A percentile compares a stretch with the other conserved stretches of the same genome.
phyloP scores from a whole-genome alignment of 352 stramenopile species.

The Pythium grandisporangium region DNA sequence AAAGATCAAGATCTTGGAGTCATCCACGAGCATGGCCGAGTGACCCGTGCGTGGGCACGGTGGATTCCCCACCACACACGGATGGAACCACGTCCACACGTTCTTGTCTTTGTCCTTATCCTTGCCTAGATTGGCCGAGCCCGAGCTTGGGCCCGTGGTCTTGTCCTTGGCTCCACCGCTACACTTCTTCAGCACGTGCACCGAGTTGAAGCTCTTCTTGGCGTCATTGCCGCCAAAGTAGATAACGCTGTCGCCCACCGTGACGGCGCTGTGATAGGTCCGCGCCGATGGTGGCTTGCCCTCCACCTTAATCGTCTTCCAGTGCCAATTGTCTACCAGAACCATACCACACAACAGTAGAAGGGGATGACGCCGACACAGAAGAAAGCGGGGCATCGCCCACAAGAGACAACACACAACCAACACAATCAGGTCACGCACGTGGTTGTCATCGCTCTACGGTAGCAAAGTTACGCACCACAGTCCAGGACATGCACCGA shows the following conservation, averaged over 20 bases:
- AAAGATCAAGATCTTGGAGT: conserved; percentile 86
- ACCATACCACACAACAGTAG: no score
- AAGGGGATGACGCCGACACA: no score
- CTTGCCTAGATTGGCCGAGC: no score
- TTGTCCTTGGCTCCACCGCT: no score
- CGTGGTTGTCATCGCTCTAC: no score
- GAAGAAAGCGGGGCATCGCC: no score
- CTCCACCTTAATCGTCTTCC: conserved; percentile 80
- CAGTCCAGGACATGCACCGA: conserved; percentile 70
- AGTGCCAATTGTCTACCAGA: conserved; percentile 89
- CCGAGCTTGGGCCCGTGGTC: conserved; percentile 8
- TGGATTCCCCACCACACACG: conserved; percentile 54
- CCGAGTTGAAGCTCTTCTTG: conserved; percentile 85
- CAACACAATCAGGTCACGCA: no score
- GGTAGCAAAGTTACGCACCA: no score
- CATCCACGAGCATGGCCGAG: conserved; percentile 79
- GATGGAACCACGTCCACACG: conserved; percentile 86
- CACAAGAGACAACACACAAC: no score
- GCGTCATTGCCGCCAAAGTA: conserved; percentile 93
- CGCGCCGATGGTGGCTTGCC: conserved; percentile 81
- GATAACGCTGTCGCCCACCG: conserved; percentile 68
- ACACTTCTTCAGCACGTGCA: conserved; percentile 88
- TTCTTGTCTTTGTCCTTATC: conserved; percentile 9
- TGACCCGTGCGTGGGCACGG: conserved; percentile 85
- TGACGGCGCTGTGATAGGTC: conserved; percentile 87